Evolutionary conservation across 306 rosid genomes (phyloP).

Genomic region (Hippophae gyantsensis): DNA sequence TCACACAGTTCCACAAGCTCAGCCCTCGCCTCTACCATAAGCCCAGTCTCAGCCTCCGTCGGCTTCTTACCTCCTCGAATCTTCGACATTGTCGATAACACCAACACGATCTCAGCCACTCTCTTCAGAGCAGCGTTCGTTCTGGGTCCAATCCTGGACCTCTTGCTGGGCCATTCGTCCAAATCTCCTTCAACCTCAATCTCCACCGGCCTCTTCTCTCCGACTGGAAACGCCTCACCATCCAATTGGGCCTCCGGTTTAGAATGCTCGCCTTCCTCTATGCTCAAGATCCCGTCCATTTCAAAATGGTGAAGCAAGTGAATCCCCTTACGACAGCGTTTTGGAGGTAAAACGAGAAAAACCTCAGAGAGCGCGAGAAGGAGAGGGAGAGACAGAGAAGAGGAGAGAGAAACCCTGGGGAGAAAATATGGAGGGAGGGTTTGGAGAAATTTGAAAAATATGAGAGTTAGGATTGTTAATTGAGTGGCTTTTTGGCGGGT

Average conservation of each 20-base stretch:
- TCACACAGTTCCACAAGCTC: slow-evolving; percentile 58
- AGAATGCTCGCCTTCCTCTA: slow-evolving; percentile 6
- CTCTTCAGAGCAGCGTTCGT: slow-evolving; percentile 33
- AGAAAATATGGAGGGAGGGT: slow-evolving; percentile 15
- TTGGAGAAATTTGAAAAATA: slow-evolving; percentile 15
- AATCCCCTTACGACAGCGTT: neutral
- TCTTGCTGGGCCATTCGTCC: slow-evolving; percentile 36
- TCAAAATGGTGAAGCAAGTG: neutral
- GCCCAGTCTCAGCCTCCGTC: slow-evolving; percentile 45
- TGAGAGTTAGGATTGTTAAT: slow-evolving; percentile 11
- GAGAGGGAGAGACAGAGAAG: neutral
- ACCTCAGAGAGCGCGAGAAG: slow-evolving; percentile 4
- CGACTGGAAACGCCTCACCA: neutral
- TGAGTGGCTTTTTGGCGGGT: slow-evolving; percentile 30
- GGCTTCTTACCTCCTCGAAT: slow-evolving; percentile 69
- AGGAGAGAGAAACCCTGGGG: slow-evolving; percentile 29
- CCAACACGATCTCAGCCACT: slow-evolving; percentile 91
- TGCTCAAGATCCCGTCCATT: slow-evolving; percentile 23
- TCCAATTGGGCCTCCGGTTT: neutral
- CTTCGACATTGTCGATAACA: slow-evolving; percentile 63
- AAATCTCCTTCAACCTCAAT: slow-evolving; percentile 27
- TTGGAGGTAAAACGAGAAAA: neutral
- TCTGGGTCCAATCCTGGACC: slow-evolving; percentile 30
- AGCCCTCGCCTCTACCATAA: slow-evolving; percentile 76
- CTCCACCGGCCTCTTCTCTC: slow-evolving; percentile 31